phyloP scores from a whole-genome alignment of 768 basidiomycete species.

The Trametes cingulata region DNA sequence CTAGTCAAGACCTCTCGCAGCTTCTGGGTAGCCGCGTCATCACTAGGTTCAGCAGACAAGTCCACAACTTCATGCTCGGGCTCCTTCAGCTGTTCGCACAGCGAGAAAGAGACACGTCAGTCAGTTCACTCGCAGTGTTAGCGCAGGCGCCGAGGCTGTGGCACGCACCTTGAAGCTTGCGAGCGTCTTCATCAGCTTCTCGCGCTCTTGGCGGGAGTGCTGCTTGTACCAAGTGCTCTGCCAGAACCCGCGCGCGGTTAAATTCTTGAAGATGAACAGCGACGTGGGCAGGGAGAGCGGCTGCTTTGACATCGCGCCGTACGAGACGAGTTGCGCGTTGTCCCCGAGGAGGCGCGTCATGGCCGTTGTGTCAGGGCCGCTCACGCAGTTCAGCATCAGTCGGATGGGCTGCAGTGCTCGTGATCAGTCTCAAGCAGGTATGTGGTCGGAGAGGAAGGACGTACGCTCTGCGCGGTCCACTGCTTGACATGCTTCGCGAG shows the following conservation, averaged over 20 bases:
- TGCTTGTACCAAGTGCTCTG: constrained; percentile 68
- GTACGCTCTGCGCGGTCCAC: constrained; percentile 66
- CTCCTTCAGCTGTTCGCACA: constrained; percentile 52
- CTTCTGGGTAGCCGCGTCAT: constrained; percentile 36
- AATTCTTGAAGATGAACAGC: constrained; percentile 82
- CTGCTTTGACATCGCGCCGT: constrained; percentile 88
- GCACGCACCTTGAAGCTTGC: constrained; percentile 48
- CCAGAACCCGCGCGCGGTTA: constrained; percentile 79
- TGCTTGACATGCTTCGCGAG: constrained; percentile 55
- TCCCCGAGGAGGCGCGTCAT: constrained; percentile 71
- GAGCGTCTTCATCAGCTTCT: constrained; percentile 42
- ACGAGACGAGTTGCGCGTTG: constrained; percentile 77
- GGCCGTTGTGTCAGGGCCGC: constrained; percentile 65
- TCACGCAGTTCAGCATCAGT: constrained; percentile 57
- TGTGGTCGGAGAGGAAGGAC: neutral
- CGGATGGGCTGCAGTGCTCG: constrained; percentile 36
- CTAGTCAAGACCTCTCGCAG: constrained; percentile 38
- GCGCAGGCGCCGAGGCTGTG: neutral
- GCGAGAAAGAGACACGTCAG: constrained; percentile 4
- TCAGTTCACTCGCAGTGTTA: neutral
- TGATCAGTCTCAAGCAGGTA: neutral
- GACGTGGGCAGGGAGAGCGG: constrained; percentile 78
- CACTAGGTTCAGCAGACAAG: constrained; percentile 43
- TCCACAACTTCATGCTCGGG: constrained; percentile 71
- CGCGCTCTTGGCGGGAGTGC: constrained; percentile 44